Percentiles rank a stretch among this genome's conserved stretches.
Conservation (phyloP, 768 basidiomycete genomes). For the Tubosaeta sp. region DNA sequence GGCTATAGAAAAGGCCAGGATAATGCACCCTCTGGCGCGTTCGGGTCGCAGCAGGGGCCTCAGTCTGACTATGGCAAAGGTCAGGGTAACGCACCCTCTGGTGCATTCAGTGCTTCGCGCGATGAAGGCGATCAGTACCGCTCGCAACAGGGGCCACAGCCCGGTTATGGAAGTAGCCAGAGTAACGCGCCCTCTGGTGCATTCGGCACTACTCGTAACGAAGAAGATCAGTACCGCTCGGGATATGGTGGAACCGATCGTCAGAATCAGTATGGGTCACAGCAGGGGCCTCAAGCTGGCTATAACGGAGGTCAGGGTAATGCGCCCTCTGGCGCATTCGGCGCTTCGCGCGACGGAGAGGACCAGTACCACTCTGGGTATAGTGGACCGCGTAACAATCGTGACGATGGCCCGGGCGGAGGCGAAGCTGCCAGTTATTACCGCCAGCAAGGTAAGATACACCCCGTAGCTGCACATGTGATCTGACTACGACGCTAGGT, state of each 20-base stretch:
- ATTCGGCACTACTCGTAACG: slow-evolving; percentile 11
- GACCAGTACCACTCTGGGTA: slow-evolving; percentile 6
- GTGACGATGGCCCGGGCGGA: slow-evolving; percentile 2
- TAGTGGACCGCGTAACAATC: not conserved
- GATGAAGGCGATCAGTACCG: slow-evolving; percentile 6
- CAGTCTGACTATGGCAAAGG: no score
- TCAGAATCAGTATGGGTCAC: slow-evolving; percentile 8
- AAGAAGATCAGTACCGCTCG: slow-evolving; percentile 5
- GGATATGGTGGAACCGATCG: slow-evolving; percentile 8
- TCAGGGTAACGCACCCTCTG: slow-evolving; percentile 11
- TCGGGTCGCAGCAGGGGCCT: not conserved
- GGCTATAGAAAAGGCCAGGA: no score
- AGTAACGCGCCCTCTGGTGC: slow-evolving; percentile 16
- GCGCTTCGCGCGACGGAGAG: slow-evolving; percentile 7
- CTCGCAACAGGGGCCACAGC: not conserved
- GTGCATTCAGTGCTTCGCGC: slow-evolving; percentile 13
- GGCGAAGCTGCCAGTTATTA: slow-evolving; percentile 22
- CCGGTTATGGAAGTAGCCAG: slow-evolving; percentile 3
- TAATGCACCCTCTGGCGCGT: no score
- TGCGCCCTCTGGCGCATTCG: slow-evolving; percentile 18
- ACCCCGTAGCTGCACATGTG: not conserved
- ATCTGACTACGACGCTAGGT: slow-evolving; percentile 12
- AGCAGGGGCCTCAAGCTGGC: slow-evolving; percentile 1
- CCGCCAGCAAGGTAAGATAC: slow-evolving; percentile 8
- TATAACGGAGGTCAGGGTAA: slow-evolving; percentile 3